These are phyloP conservation scores for Urostyla sp. DNA, from an alignment of 73 alveolate genomes.

Conservation along the genomic window DNA sequence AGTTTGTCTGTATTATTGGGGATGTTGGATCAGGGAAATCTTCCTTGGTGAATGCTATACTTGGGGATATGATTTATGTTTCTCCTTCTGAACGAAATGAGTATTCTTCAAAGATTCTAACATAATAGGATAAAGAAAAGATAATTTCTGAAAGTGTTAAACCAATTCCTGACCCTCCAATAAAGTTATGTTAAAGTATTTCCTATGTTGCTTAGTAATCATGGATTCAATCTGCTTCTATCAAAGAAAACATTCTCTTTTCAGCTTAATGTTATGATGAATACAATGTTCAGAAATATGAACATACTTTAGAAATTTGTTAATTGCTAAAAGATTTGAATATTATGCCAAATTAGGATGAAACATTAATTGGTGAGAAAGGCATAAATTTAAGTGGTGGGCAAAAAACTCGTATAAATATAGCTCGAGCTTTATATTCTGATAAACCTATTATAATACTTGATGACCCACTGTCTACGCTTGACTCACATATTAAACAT, in stretches of 20 bases:
- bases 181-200: constrained; percentile 58
- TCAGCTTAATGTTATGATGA: constrained; percentile 54
- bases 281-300: constrained; percentile 69
- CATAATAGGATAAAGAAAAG: neutral
- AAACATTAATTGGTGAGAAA: constrained; percentile 78
- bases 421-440: constrained; percentile 83
- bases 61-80: constrained; percentile 48
- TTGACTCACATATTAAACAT: constrained; percentile 85
- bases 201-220: constrained; percentile 69
- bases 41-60: constrained; percentile 75
- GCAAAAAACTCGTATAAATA: constrained; percentile 73
- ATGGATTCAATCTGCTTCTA: constrained; percentile 78
- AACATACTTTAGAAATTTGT: constrained; percentile 62
- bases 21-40: constrained; percentile 96
- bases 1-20: constrained; percentile 89
- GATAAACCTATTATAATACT: constrained; percentile 80
- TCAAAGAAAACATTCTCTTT: constrained; percentile 77
- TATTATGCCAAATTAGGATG: constrained; percentile 72
- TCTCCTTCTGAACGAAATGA: too few relatives aligned
- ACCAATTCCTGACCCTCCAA: constrained; percentile 35
- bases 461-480: constrained; percentile 93
- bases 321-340: constrained; percentile 70
- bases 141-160: neutral
- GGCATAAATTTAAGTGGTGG: constrained; percentile 88
- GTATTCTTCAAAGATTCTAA: neutral